Evolutionary conservation across 176 grass and related monocot genomes (phyloP).

Genomic region (Echinochloa phyllopogon): DNA sequence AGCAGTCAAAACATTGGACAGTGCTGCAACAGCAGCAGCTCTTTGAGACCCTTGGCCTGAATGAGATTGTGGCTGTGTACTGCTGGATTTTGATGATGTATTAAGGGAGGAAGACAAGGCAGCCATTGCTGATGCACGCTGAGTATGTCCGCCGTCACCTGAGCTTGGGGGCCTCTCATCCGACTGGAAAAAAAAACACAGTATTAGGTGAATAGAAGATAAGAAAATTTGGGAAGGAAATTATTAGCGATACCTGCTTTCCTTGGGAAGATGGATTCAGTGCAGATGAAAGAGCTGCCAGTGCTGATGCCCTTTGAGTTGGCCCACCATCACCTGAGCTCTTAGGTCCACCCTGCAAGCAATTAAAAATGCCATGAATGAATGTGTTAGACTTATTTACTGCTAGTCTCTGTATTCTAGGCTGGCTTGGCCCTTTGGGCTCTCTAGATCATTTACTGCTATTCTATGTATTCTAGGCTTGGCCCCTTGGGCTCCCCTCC

Average conservation of each 20-base stretch:
- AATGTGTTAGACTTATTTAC: too few relatives aligned
- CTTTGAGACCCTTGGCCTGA: constrained; percentile 83
- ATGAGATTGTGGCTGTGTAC: constrained; percentile 43
- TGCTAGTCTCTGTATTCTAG: too few relatives aligned
- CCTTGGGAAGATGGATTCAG: constrained; percentile 75
- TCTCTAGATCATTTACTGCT: too few relatives aligned
- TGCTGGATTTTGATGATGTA: constrained; percentile 67
- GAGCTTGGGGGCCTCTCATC: constrained; percentile 54
- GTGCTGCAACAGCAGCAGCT: constrained; percentile 89
- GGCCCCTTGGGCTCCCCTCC: too few relatives aligned
- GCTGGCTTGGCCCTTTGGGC: too few relatives aligned
- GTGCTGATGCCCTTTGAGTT: constrained; percentile 92
- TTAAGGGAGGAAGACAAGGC: constrained; percentile 81
- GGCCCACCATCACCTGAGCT: constrained; percentile 73
- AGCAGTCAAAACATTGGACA: constrained; percentile 79
- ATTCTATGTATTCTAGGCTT: too few relatives aligned
- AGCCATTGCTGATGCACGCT: constrained; percentile 86
- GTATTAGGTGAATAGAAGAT: constrained; percentile 25
- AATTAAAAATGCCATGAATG: constrained; percentile 28
- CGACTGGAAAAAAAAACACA: constrained; percentile 37
- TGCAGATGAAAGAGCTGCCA: constrained; percentile 91
- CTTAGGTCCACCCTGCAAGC: constrained; percentile 57
- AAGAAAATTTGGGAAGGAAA: constrained; percentile 9
- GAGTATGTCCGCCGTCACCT: constrained; percentile 69
- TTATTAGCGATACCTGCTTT: constrained; percentile 47